Base-by-base conservation (phyloP, 2,329 filamentous ascomycete species). In the Colletotrichum noveboracense region DNA sequence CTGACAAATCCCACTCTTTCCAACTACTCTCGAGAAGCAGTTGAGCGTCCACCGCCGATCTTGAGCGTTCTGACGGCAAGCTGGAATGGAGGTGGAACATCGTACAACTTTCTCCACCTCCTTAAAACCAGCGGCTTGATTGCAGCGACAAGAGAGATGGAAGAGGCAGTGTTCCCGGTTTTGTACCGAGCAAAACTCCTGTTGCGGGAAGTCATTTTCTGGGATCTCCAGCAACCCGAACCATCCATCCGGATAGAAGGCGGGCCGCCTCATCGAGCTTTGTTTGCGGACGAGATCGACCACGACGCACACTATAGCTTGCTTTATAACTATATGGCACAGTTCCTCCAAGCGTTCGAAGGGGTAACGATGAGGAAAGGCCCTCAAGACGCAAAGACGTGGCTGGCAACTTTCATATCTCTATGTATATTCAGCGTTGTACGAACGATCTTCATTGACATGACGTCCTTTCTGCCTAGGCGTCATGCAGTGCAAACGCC, bases 351-450 rank as follows among this genome's bases (percentile, higher is more conserved):
- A 76, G 87, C 88, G 0, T 88, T 92, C 68, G 90, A 92, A 77
- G 82, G 82, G 6, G 84, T 84, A 21, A 85, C 87, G 3, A 80
- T 86, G 71, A 83, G 84, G 28, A 82, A 82, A 36, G 81, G 82
- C n/a, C 81, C 83, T 7, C 80, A 86, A 26, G 84, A 85, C 28
- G 83, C 86, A 10, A 86, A 85, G 77, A 84, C 84, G 70, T 91
- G 89, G 87, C 80, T 91, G 18, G 88, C 90, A 3, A 80, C 87
- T 6, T 90, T 91, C 75, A 83, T 90, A 66, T 88, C 90, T 14
- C 81, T 92, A 21, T 91, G 90, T 80, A 88, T 92, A n/a, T 91
- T 92, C 78, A 91, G 89, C 79, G 84, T 90, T 32, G 86, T 89
- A 24, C 87, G 88, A 65, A 89, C 89, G 1, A 85, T 92, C 3